phyloP scores from a whole-genome alignment of 805 yeast genomes.

The Pichia nakasei region DNA sequence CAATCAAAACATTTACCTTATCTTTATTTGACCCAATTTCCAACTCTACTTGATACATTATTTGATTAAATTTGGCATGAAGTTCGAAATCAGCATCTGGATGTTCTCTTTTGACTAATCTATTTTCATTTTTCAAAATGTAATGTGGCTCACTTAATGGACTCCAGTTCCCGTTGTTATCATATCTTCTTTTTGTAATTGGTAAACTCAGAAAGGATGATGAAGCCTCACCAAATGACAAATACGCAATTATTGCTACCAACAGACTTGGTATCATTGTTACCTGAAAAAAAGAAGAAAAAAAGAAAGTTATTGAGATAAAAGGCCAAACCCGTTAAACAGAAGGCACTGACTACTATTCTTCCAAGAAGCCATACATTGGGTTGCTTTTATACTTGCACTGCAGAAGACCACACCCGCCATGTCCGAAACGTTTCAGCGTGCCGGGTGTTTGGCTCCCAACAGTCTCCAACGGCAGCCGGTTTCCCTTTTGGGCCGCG shows the following conservation, averaged over 20 bases:
- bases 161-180: not conserved
- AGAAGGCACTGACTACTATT: too few species aligned
- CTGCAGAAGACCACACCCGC: too few species aligned
- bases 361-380: too few species aligned
- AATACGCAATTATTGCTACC: not conserved
- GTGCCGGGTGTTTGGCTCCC: too few species aligned
- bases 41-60: slow-evolving; percentile 30
- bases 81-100: not conserved
- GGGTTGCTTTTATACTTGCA: too few species aligned
- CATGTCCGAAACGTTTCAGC: too few species aligned
- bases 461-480: not conserved
- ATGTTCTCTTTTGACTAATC: slow-evolving; percentile 1
- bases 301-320: too few species aligned
- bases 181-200: not conserved
- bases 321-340: too few species aligned
- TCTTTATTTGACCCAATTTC: slow-evolving; percentile 48
- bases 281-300: too few species aligned
- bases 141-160: not conserved
- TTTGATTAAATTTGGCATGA: slow-evolving; percentile 5
- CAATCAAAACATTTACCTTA: slow-evolving; percentile 41
- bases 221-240: not conserved
- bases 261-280: not conserved
- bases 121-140: slow-evolving; percentile 1
- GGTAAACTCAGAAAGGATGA: not conserved
- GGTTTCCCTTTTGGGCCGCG: not conserved